Conservation (phyloP, 2,329 filamentous ascomycete genomes). For the Rhynchosporium graminicola region DNA sequence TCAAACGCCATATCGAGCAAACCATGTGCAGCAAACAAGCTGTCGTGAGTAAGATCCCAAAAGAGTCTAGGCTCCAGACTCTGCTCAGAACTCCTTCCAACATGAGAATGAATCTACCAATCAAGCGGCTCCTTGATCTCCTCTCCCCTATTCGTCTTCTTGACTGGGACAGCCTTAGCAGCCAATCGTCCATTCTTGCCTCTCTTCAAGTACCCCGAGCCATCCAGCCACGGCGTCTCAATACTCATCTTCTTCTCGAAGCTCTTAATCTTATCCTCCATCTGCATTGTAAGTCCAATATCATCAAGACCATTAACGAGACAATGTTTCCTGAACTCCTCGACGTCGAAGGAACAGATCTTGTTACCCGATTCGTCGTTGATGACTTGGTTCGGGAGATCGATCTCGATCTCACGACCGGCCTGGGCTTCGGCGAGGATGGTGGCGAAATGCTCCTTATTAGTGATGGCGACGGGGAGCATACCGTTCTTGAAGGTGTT, state of each 20-base stretch:
- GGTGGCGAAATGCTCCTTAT: constrained; percentile 64
- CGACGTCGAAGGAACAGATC: constrained; percentile 81
- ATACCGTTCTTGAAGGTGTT: constrained; percentile 99
- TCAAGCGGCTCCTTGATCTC: constrained; percentile 83
- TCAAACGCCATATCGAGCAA: too few species aligned
- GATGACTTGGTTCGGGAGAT: constrained; percentile 82
- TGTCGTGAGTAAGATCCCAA: too few species aligned
- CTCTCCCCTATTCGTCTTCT: constrained; percentile 87
- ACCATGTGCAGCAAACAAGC: too few species aligned
- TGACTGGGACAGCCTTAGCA: constrained; percentile 67
- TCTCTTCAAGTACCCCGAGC: constrained; percentile 73
- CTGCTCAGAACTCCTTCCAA: too few species aligned
- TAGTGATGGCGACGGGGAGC: constrained; percentile 78
- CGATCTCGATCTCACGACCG: constrained; percentile 83
- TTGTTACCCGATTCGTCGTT: constrained; percentile 72
- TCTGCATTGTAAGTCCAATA: constrained; percentile 90
- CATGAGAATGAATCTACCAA: constrained; percentile 57
- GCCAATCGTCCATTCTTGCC: constrained; percentile 56
- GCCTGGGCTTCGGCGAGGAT: constrained; percentile 77
- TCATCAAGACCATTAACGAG: constrained; percentile 92
- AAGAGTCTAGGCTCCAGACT: background rate
- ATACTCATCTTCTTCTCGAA: constrained; percentile 78
- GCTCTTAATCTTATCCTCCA: constrained; percentile 81
- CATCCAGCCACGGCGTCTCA: constrained; percentile 90
- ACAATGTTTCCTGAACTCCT: constrained; percentile 93